Conservation (phyloP, 23 red algal genomes). For the Gracilaria vermiculophylla region DNA sequence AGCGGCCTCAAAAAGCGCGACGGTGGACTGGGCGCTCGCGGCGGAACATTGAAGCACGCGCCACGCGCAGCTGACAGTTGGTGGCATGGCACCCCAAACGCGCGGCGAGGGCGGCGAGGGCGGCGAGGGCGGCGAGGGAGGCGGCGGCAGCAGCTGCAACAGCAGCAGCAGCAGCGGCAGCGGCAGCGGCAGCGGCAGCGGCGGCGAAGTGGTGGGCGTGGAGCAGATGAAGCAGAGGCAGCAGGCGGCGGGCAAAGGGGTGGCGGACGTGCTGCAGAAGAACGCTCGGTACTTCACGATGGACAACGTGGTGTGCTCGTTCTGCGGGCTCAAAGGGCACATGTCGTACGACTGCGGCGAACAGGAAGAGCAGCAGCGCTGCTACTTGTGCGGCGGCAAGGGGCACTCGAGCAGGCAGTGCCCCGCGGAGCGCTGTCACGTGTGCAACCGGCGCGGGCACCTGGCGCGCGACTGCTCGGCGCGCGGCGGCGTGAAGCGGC, state of each 20-base stretch:
- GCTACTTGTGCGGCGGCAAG: slow-evolving; percentile 23
- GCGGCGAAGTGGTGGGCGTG: not conserved
- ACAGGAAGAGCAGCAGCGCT: slow-evolving; percentile 12
- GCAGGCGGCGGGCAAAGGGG: not conserved
- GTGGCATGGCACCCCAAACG: not conserved
- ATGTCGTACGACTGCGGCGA: slow-evolving; percentile 42
- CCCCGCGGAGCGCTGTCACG: not conserved
- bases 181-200: not conserved
- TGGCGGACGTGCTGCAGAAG: slow-evolving; percentile 20
- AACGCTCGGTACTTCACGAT: slow-evolving; percentile 49
- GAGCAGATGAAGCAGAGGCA: not conserved
- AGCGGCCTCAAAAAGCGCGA: too few species aligned
- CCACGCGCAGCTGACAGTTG: slow-evolving; percentile 2
- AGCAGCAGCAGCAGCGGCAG: not conserved
- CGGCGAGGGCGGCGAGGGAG: not conserved
- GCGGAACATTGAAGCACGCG: too few species aligned
- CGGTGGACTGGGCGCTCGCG: too few species aligned
- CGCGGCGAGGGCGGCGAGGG: not conserved
- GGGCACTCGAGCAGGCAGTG: slow-evolving; percentile 27
- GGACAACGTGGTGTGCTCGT: slow-evolving; percentile 36
- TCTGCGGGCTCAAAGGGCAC: slow-evolving; percentile 51
- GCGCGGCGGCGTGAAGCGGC: not conserved
- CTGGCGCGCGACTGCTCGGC: slow-evolving; percentile 19
- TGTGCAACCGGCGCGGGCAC: slow-evolving; percentile 12
- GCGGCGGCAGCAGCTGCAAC: not conserved